These are phyloP conservation scores for Pulveroboletus sp. DNA, from an alignment of 768 basidiomycete species.

Conservation along the genomic window DNA sequence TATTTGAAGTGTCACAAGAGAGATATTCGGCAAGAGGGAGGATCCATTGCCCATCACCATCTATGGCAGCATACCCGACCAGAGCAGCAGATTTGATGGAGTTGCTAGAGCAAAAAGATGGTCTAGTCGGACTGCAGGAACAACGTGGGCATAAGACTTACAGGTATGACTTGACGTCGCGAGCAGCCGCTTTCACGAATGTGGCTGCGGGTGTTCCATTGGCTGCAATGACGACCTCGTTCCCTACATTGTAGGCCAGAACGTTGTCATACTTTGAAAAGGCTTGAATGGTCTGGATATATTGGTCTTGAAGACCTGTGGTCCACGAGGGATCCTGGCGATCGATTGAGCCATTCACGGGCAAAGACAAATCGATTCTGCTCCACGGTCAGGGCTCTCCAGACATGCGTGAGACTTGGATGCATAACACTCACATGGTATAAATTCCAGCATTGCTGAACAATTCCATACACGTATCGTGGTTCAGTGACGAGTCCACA, in stretches of 20 bases:
- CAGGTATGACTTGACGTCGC: constrained; percentile 85
- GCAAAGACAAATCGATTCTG: constrained; percentile 84
- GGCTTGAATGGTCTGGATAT: constrained; percentile 68
- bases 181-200: constrained; percentile 87
- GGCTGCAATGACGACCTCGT: constrained; percentile 61
- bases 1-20: constrained; percentile 59
- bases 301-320: constrained; percentile 73
- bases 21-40: constrained; percentile 72
- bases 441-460: constrained; percentile 82
- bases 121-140: not conserved
- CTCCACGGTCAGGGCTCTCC: constrained; percentile 5
- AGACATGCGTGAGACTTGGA: not conserved
- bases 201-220: constrained; percentile 61
- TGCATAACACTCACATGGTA: constrained; percentile 58
- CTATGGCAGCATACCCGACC: constrained; percentile 83
- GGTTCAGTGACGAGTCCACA: constrained; percentile 77
- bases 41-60: constrained; percentile 61
- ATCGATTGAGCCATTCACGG: constrained; percentile 82
- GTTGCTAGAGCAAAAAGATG: constrained; percentile 34
- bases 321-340: constrained; percentile 71
- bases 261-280: constrained; percentile 89
- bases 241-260: constrained; percentile 85
- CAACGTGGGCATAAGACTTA: constrained; percentile 32
- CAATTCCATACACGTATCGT: constrained; percentile 80
- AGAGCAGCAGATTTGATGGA: constrained; percentile 62